Conservation (phyloP, 1,284 basidiomycete genomes). For the Ganoderma meredithae region DNA sequence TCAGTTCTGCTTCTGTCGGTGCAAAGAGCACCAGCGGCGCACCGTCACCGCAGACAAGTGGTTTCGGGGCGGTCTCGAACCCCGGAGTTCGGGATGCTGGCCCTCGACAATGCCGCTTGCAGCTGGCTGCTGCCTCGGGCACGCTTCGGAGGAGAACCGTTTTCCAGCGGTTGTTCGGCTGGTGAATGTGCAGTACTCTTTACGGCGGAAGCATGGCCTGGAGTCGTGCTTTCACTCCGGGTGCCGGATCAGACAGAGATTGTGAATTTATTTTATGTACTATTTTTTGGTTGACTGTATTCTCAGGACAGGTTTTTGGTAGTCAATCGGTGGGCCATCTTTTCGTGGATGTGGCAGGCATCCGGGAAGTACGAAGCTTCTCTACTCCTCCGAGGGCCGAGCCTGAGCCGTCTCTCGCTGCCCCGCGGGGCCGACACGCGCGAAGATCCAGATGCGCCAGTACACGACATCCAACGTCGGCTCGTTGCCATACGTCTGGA, state of each 20-base stretch:
- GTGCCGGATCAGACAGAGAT: not conserved
- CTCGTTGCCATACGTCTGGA: slow-evolving; percentile 33
- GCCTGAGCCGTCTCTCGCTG: not conserved
- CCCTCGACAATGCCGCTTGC: not conserved
- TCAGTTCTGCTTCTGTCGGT: not conserved
- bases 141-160: not conserved
- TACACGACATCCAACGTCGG: slow-evolving; percentile 25
- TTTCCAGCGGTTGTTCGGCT: not conserved
- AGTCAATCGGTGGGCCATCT: not conserved
- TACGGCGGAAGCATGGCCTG: not conserved
- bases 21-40: not conserved
- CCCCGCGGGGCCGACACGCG: slow-evolving; percentile 19
- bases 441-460: slow-evolving; percentile 30
- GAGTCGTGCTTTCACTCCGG: not conserved
- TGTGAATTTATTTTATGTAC: not conserved
- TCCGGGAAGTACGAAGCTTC: too few species aligned
- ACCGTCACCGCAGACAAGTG: not conserved
- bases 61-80: not conserved
- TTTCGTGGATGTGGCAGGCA: not conserved
- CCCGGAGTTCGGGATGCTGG: not conserved
- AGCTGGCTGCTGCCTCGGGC: not conserved
- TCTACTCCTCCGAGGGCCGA: too few species aligned
- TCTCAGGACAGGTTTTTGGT: not conserved
- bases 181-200: not conserved
- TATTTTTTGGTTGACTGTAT: not conserved